Conservation (phyloP, 345 rosid genomes). For the Populus deltoides region DNA sequence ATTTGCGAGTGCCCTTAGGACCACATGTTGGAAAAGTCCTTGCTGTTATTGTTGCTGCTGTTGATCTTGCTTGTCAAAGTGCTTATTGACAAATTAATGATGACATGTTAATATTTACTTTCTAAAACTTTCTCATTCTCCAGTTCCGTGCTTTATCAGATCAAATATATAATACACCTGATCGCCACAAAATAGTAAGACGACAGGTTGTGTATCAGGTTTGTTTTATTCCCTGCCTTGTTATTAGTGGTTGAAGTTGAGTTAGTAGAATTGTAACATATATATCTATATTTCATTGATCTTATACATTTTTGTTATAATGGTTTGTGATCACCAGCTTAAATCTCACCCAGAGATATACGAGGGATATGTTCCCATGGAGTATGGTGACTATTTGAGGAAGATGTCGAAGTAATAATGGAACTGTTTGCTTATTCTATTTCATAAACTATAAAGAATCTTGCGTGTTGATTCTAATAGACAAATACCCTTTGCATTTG, state of each 20-base stretch:
- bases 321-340: conserved; percentile 44
- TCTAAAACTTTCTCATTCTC: conserved; percentile 8
- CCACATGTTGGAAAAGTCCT: neutral
- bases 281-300: neutral
- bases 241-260: neutral
- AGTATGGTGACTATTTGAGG: conserved; percentile 64
- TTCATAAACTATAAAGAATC: neutral
- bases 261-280: neutral
- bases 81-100: neutral
- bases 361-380: conserved; percentile 82
- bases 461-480: neutral
- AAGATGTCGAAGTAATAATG: conserved; percentile 59
- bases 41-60: neutral
- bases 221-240: conserved; percentile 17
- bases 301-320: conserved; percentile 7
- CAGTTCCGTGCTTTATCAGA: conserved; percentile 83
- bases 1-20: neutral
- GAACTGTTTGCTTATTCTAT: conserved; percentile 6
- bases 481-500: conserved; percentile 11
- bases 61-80: neutral
- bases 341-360: conserved; percentile 59
- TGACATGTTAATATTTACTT: neutral
- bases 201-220: conserved; percentile 64
- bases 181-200: conserved; percentile 58
- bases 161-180: conserved; percentile 60